A percentile compares a stretch with the other conserved stretches of the same genome.
These are phyloP conservation scores for Septoria linicola DNA, from an alignment of 2,329 filamentous ascomycete genomes.

Conservation along the genomic window DNA sequence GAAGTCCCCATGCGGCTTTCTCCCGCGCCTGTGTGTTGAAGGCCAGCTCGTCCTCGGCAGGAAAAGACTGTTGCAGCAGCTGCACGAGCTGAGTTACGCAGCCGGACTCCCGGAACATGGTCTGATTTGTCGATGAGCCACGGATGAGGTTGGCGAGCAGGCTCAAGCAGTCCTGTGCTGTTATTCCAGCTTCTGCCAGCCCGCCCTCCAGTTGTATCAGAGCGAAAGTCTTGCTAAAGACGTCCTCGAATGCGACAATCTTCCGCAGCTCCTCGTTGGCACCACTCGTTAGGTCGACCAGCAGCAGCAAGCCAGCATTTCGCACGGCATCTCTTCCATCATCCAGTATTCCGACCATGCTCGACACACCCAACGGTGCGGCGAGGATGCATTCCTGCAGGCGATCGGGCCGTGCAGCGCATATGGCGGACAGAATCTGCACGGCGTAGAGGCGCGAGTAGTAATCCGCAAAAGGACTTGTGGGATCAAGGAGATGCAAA, in stretches of 20 bases:
- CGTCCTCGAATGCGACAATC: slow-evolving; percentile 90
- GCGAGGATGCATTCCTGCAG: slow-evolving; percentile 93
- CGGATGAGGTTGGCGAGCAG: slow-evolving; percentile 84
- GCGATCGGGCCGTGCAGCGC: slow-evolving; percentile 79
- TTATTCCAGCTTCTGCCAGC: slow-evolving; percentile 75
- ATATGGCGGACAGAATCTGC: slow-evolving; percentile 83
- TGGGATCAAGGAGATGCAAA: slow-evolving; percentile 81
- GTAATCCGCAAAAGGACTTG: slow-evolving; percentile 69
- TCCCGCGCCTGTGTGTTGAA: slow-evolving; percentile 62
- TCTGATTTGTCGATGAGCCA: slow-evolving; percentile 87
- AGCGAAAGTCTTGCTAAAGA: slow-evolving; percentile 81
- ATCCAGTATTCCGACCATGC: slow-evolving; percentile 79
- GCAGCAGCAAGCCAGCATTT: slow-evolving; percentile 79
- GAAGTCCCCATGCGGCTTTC: slow-evolving; percentile 85
- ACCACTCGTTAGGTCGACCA: slow-evolving; percentile 78
- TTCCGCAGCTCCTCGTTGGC: slow-evolving; percentile 88
- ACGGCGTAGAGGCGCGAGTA: slow-evolving; percentile 80
- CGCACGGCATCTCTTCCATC: slow-evolving; percentile 83
- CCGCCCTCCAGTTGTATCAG: slow-evolving; percentile 82
- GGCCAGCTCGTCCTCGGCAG: slow-evolving; percentile 38
- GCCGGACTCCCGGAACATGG: slow-evolving; percentile 86
- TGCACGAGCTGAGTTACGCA: slow-evolving; percentile 70
- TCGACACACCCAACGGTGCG: slow-evolving; percentile 82
- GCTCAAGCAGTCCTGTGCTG: slow-evolving; percentile 90
- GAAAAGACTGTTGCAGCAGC: slow-evolving; percentile 59